Evolutionary conservation across 805 yeast species (phyloP), one percentile per base, ranked within the genome.

Genomic region (Vanderwaltozyma yarrowii): DNA sequence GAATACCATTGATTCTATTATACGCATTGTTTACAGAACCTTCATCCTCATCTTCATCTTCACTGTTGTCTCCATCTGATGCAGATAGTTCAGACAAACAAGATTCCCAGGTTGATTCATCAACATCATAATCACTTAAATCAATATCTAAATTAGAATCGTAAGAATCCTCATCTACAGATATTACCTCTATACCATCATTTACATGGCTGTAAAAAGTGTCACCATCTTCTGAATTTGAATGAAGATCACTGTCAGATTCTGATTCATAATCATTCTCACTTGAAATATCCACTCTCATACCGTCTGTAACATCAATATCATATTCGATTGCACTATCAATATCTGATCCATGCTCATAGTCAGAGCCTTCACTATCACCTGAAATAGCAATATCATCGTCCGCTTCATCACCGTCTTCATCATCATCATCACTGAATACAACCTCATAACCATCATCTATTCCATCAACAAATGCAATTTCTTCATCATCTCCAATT

Each of bases 401-500:
- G 23, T 56, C 60, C 4, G 58, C 62, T 4, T 48, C 64, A 15
- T 49, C 51, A 29, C 47, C 53, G 20, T 47, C 54, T n/a, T 58
- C 62, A 5, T 49, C 64, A 15, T 50, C 52, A 26, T 53, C 60
- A 19, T 56, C 62, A 36, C 57, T 56, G 35, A 56, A 54, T 5
- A 57, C 59, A 21, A 55, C 60, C 29, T 57, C 63, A 33, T 48
- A 56, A 2, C 47, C 65, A 6, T 52, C 71, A 12, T 58, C 66
- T 19, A 54, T 62, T 23, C 54, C 54, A 31, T 56, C 56, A 14
- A 60, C 65, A 49, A 60, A 55, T 5, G 65, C 63, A 25, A 63
- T 59, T 29, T 62, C 73, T 19, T 60, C 71, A 17, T 59, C 71
- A 40, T 64, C 71, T 8, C 66, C 73, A 36, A 66, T 61, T 40